Evolutionary conservation across 768 basidiomycete species (phyloP), one percentile per base, ranked within the genome.

Genomic region (Kwoniella dendrophila): DNA sequence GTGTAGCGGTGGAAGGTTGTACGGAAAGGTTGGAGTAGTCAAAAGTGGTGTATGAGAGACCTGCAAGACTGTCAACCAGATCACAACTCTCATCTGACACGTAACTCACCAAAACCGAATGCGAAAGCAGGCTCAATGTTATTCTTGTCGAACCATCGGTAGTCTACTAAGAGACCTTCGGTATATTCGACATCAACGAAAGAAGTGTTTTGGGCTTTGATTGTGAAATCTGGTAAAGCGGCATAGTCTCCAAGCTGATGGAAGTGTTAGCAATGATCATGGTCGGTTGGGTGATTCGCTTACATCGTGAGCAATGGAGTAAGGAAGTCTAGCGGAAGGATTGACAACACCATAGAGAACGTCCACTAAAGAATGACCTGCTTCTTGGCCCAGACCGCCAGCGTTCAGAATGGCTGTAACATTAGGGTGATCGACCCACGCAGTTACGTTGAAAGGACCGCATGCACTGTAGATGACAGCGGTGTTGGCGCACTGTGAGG

Each of bases 401-500:
- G 59, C 51, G 38, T 82, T 83, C 12, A 85, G 87, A 82, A 86
- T 84, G 34, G 85, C 86, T 29, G 85, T 86, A 34, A 87, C 83
- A 61, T 90, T 90, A 3, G 87, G 85, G 58, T 90, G 82, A 8
- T 82, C 81, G 18, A 84, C 84, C 88, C 89, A 90, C 2, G 82
- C 68, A 73, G 89, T 29, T 49, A 53, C 0, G 18, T 58, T 72
- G 36, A 68, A 44, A 1, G 74, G 58, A 2, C 90, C 90, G 33
- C 89, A 87, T 8, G 85, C 85, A 76, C 90, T 86, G 10, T 87
- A 80, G 18, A 92, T 84, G 26, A 90, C 90, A 58, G 90, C 51
- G 16, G 59, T 61, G 18, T 53, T 43, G 36, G 52, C n/a, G 30
- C 59, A 61, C 2, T 20, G 3, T 12, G 36, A 86, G 5, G 90